A percentile compares a stretch with the other conserved stretches of the same genome.
Conservation (phyloP, 805 yeast species). For the Candida boleticola region DNA sequence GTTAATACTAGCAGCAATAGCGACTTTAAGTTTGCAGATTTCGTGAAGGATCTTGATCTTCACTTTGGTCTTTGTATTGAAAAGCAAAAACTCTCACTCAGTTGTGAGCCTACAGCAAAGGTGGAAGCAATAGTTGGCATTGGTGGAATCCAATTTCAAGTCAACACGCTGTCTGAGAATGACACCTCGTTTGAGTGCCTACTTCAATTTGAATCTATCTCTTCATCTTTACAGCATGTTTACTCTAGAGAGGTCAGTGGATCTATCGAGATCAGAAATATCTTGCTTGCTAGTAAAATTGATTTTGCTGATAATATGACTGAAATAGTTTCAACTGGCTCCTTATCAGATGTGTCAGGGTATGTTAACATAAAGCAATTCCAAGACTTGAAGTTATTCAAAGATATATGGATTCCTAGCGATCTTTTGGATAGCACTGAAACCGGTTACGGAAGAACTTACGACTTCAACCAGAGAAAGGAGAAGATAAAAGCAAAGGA, state of each 20-base stretch:
- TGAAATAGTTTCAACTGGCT: slow-evolving; percentile 49
- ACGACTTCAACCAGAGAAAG: not conserved
- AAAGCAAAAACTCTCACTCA: slow-evolving; percentile 70
- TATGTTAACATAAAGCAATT: slow-evolving; percentile 78
- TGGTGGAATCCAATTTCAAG: slow-evolving; percentile 59
- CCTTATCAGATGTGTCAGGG: slow-evolving; percentile 53
- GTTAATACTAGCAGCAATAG: slow-evolving; percentile 5
- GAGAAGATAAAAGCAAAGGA: not conserved
- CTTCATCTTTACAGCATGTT: slow-evolving; percentile 80
- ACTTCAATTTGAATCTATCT: slow-evolving; percentile 51
- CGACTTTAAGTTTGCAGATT: slow-evolving; percentile 36
- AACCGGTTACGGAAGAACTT: not conserved
- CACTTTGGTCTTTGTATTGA: slow-evolving; percentile 64
- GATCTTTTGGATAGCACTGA: slow-evolving; percentile 23
- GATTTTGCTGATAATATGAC: slow-evolving; percentile 36
- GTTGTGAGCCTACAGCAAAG: slow-evolving; percentile 93
- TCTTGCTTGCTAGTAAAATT: slow-evolving; percentile 49
- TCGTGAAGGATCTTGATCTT: slow-evolving; percentile 57
- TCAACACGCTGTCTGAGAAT: slow-evolving; percentile 45
- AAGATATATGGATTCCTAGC: slow-evolving; percentile 75
- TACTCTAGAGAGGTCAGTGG: slow-evolving; percentile 91
- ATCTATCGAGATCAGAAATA: slow-evolving; percentile 46
- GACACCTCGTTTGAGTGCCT: slow-evolving; percentile 39
- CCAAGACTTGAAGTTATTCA: slow-evolving; percentile 81
- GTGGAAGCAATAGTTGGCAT: slow-evolving; percentile 82